Percentiles rank a stretch among this genome's conserved stretches.
These are phyloP conservation scores for Gracilariopsis chorda DNA, from an alignment of 23 red algal species.

Conservation along the genomic window DNA sequence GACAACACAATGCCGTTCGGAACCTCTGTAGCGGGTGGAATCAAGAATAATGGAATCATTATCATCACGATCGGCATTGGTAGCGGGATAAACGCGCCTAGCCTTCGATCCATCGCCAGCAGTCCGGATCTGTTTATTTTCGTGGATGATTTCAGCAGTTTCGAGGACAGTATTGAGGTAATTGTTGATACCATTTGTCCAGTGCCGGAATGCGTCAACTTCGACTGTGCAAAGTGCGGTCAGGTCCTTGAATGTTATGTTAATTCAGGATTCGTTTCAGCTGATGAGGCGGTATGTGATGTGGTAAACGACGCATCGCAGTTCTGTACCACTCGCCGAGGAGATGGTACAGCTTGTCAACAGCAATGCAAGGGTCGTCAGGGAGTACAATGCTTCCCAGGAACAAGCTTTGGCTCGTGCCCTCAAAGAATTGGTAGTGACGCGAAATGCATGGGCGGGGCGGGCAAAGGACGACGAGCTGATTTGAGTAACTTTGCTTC, in stretches of 20 bases:
- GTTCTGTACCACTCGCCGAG: conserved; percentile 23
- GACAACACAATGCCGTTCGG: background rate
- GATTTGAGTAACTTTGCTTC: conserved; percentile 27
- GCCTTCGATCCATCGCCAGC: background rate
- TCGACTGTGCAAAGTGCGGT: conserved; percentile 32
- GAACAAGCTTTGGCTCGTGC: background rate
- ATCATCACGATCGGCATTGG: conserved; percentile 31
- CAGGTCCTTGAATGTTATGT: conserved; percentile 50
- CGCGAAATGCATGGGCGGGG: conserved; percentile 4
- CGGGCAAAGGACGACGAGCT: background rate
- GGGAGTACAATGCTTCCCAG: background rate
- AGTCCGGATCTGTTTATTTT: conserved; percentile 12
- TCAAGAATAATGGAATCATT: background rate
- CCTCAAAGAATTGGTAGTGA: background rate
- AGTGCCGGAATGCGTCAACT: conserved; percentile 3
- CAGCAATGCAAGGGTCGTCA: conserved; percentile 13
- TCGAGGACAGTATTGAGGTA: background rate
- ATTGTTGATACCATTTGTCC: conserved; percentile 19
- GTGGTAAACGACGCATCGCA: background rate
- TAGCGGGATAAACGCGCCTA: background rate
- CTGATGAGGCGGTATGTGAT: conserved; percentile 7
- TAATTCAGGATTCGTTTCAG: background rate
- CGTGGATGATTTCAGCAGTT: background rate
- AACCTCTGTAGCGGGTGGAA: background rate
- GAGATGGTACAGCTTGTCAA: background rate